phyloP scores from a whole-genome alignment of 1,139 yeast species.

The Torulaspora pretoriensis region DNA sequence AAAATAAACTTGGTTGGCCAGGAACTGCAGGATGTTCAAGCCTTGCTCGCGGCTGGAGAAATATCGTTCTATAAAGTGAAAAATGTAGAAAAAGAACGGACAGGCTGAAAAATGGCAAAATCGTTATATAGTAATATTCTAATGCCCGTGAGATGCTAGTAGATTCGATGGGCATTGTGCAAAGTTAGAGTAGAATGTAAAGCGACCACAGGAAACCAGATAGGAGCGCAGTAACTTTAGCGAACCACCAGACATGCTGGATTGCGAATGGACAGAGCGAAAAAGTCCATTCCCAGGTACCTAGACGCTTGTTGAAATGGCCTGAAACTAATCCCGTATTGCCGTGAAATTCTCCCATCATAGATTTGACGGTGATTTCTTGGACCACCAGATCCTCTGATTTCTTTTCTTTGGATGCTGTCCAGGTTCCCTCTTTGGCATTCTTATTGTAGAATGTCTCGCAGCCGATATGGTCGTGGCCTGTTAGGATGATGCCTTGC shows the following conservation, averaged over 20 bases:
- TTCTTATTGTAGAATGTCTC: constrained; percentile 56
- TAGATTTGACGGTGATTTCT: constrained; percentile 82
- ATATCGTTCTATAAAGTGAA: constrained; percentile 2
- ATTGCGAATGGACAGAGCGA: constrained; percentile 72
- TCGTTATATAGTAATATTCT: neutral
- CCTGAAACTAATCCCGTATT: constrained; percentile 84
- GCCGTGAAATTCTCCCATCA: constrained; percentile 96
- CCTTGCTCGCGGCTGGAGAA: constrained; percentile 11
- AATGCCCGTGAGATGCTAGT: neutral
- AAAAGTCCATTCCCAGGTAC: constrained; percentile 63
- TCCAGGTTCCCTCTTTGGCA: constrained; percentile 46
- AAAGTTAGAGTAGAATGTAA: constrained; percentile 7
- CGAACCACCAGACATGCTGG: constrained; percentile 97
- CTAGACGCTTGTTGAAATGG: constrained; percentile 42
- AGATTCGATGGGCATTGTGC: neutral
- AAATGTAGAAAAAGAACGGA: neutral
- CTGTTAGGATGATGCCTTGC: constrained; percentile 79
- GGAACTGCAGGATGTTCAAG: constrained; percentile 5
- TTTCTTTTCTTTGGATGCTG: constrained; percentile 44
- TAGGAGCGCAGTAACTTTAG: constrained; percentile 54
- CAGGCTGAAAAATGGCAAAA: neutral
- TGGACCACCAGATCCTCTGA: constrained; percentile 42
- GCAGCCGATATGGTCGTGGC: constrained; percentile 97
- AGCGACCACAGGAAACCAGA: constrained; percentile 34
- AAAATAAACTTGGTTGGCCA: neutral